Percentiles rank a stretch among this genome's conserved stretches.
These are phyloP conservation scores for Barnettozyma siamensis DNA, from an alignment of 805 yeast species.

Conservation along the genomic window DNA sequence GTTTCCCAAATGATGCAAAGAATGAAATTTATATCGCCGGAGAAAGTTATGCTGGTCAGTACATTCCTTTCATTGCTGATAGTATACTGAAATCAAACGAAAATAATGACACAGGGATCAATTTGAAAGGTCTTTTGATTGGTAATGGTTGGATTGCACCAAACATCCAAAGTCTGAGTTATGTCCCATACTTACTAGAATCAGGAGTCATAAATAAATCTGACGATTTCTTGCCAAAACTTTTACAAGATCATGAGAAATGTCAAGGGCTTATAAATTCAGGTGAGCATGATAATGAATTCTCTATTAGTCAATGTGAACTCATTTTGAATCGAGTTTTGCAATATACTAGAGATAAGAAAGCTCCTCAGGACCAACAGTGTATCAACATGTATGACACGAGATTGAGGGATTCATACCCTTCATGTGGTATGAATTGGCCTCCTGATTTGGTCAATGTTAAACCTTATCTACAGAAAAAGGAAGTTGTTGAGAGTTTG, in stretches of 20 bases:
- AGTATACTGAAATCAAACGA: conserved; percentile 48
- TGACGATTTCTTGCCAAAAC: conserved; percentile 33
- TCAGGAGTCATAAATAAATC: conserved; percentile 45
- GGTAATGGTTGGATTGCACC: conserved; percentile 98
- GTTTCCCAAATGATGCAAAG: conserved; percentile 65
- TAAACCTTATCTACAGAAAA: conserved; percentile 44
- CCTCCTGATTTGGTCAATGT: conserved; percentile 60
- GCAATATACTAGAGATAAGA: conserved; percentile 26
- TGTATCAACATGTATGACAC: conserved; percentile 86
- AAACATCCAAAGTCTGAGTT: conserved; percentile 72
- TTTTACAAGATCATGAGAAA: conserved; percentile 46
- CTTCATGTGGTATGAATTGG: conserved; percentile 92
- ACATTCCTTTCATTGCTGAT: conserved; percentile 80
- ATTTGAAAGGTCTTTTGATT: conserved; percentile 63
- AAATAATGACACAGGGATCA: conserved; percentile 20
- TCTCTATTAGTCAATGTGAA: conserved; percentile 41
- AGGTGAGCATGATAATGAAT: conserved; percentile 18
- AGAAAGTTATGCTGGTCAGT: conserved; percentile 96
- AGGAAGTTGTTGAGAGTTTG: conserved; percentile 44
- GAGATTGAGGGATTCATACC: conserved; percentile 63
- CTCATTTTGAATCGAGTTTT: conserved; percentile 28
- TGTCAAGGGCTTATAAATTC: conserved; percentile 53
- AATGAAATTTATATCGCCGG: conserved; percentile 81
- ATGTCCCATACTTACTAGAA: conserved; percentile 62
- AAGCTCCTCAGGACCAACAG: conserved; percentile 32